Evolutionary conservation across 1,284 basidiomycete genomes (phyloP), one percentile per base, ranked within the genome.

Genomic region (Ustilago xerochloae): DNA sequence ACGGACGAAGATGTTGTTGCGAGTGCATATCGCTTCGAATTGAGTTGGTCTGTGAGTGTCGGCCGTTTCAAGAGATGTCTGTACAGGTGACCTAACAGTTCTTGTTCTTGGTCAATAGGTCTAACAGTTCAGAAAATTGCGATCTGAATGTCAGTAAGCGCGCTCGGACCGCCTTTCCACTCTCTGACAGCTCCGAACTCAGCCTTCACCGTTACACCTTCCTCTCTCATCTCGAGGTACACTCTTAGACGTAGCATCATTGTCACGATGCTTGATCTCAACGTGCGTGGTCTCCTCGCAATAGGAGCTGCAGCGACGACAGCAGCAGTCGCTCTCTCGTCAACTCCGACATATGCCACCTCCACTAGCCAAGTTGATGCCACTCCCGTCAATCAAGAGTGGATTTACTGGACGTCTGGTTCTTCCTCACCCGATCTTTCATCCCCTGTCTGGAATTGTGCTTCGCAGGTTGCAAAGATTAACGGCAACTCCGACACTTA

Each of bases 381-480:
- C 13, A 30, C 18, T 18, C 18, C 53, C 12, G 22, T 32, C 20
- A 18, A 20, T 10, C n/a, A 6, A 18, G 48, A 32, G n/a, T 63
- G 61, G 61, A 51, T 48, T 12, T 63, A 63, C 48, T 63, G 61
- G 61, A 49, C 26, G 2, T 26, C 53, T 2, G 26, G 28, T 26
- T 43, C 52, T 24, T 10, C n/a, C 12, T 20, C 12, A 22, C 30
- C 53, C n/a, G 2, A 30, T 13, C 22, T 28, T 8, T 41, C 47
- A 2, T 18, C 41, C 16, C 1, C 16, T 22, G 16, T 38, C 6
- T 35, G 16, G 20, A 15, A 20, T 3, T 64, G 63, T 33, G 55
- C 50, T 6, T 10, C 41, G 22, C 39, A 63, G 16, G 46, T 54
- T 2, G 59, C 59, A 35, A 49, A 26, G n/a, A 20, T 57, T 8